Percentiles rank a stretch among this genome's conserved stretches.
These are phyloP conservation scores for Dictyophora rubrovolvata DNA, from an alignment of 768 basidiomycete genomes.

Conservation along the genomic window DNA sequence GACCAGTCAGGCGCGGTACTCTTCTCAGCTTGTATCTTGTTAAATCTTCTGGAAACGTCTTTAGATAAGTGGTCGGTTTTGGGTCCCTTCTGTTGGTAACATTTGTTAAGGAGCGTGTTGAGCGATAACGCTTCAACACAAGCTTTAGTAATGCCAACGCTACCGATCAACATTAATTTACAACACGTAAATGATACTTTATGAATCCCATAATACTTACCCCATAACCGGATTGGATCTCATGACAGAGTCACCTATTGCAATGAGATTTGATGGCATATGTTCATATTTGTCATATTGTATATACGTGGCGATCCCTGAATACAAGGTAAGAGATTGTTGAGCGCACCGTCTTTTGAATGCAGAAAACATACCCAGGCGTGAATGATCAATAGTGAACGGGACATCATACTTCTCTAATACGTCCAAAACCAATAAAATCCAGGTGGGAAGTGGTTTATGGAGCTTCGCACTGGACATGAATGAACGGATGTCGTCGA, in stretches of 20 bases:
- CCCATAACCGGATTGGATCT: slow-evolving; percentile 16
- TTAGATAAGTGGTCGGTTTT: background rate
- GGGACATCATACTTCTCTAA: slow-evolving; percentile 7
- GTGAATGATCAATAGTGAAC: background rate
- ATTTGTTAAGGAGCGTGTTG: slow-evolving; percentile 11
- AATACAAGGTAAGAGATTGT: background rate
- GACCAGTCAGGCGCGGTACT: background rate
- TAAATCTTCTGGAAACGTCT: background rate
- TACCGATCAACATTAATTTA: too few relatives aligned
- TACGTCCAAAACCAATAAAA: slow-evolving; percentile 10
- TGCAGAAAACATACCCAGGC: background rate
- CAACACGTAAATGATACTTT: too few relatives aligned
- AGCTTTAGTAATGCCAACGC: slow-evolving; percentile 15
- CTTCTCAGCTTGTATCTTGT: background rate
- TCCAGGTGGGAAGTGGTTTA: slow-evolving; percentile 10
- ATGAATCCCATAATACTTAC: slow-evolving; percentile 6
- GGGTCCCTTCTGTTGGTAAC: background rate
- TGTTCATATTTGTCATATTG: slow-evolving; percentile 19
- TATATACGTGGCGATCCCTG: slow-evolving; percentile 17
- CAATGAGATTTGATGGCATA: slow-evolving; percentile 25
- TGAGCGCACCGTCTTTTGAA: background rate
- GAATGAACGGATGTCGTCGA: slow-evolving; percentile 8
- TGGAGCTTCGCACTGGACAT: background rate
- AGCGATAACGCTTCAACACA: slow-evolving; percentile 15
- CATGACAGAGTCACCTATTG: slow-evolving; percentile 27